phyloP scores from a whole-genome alignment of 2,329 filamentous ascomycete genomes.

The Cordyceps farinosa region DNA sequence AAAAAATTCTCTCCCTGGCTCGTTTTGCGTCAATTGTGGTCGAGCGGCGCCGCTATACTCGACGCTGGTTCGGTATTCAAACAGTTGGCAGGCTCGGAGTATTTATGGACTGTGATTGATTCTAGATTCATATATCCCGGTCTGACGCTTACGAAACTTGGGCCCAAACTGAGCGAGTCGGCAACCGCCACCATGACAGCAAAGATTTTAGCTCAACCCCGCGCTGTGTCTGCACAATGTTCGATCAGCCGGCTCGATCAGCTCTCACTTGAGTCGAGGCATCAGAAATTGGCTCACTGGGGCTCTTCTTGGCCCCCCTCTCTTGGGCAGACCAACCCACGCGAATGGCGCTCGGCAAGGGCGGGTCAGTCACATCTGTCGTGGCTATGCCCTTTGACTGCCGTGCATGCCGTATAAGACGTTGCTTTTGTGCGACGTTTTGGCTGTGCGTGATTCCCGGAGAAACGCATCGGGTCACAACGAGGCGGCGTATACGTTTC shows the following conservation, averaged over 20 bases:
- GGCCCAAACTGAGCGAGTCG: neutral
- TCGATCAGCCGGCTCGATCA: slow-evolving; percentile 10
- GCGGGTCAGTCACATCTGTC: neutral
- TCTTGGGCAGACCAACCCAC: neutral
- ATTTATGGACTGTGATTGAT: neutral
- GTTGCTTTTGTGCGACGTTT: neutral
- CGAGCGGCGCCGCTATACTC: neutral
- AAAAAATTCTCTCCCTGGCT: neutral
- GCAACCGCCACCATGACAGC: neutral
- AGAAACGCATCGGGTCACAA: neutral
- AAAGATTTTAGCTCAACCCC: slow-evolving; percentile 2
- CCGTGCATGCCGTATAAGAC: neutral
- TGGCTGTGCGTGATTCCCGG: neutral
- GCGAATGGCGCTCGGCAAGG: neutral
- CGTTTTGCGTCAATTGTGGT: neutral
- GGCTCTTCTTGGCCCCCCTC: neutral
- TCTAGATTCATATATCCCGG: neutral
- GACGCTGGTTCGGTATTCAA: neutral
- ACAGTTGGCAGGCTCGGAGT: neutral
- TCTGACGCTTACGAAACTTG: neutral
- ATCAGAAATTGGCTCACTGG: neutral
- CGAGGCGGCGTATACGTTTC: neutral
- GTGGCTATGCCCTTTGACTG: neutral
- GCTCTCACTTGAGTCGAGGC: neutral
- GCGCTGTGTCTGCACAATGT: neutral